Base-by-base conservation (phyloP, 495 filamentous ascomycete species). In the Podospora pseudocomata region DNA sequence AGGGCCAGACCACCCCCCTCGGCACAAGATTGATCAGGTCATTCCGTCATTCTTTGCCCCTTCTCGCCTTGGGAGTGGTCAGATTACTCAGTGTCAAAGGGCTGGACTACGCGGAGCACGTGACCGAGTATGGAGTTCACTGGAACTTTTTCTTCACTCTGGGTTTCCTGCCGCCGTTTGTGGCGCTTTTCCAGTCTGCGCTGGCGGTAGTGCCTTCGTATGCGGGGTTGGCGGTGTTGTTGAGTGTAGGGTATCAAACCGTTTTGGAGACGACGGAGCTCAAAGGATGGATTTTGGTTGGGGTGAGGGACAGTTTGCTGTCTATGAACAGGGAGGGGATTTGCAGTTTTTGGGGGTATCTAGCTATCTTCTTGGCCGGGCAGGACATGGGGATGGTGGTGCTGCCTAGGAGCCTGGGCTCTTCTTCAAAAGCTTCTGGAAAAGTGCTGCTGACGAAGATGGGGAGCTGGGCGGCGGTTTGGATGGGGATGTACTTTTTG, bases 71-170 rank as follows among this genome's bases (percentile, higher is more conserved):
- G 18, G 95, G 95, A 20, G 69, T 97, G 55, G 82, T 95, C 63
- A 87, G 95, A 26, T 79, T 98, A 19, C 89, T 90, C 65, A 96
- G 88, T 72, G 94, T 98, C 73, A 99, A 98, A 79, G 91, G 92
- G 11, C 81, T 97, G 26, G 93, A 97, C 74, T 98, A 98, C 75
- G 93, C 93, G 2, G 95, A 98, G 77, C 95, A 99, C 79, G 93
- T 98, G 49, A 94, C 92, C 1, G 95, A 99, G 72, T 99, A 99
- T 73, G 95, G 95, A 34, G 92, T 98, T 13, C 95, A 99, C 77
- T 99, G 95, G 95, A 99, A 99, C 78, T 99, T 99, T 78, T 99
- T 99, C 82, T 98, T 99, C 79, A 99, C 95, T 0, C 81, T 99
- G 13, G 94, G 89, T 4, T 86, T 97, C 28, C 79, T 99, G 39